These are phyloP conservation scores for Xylariaceae sp. DNA, from an alignment of 2,329 filamentous ascomycete genomes.

Conservation along the genomic window DNA sequence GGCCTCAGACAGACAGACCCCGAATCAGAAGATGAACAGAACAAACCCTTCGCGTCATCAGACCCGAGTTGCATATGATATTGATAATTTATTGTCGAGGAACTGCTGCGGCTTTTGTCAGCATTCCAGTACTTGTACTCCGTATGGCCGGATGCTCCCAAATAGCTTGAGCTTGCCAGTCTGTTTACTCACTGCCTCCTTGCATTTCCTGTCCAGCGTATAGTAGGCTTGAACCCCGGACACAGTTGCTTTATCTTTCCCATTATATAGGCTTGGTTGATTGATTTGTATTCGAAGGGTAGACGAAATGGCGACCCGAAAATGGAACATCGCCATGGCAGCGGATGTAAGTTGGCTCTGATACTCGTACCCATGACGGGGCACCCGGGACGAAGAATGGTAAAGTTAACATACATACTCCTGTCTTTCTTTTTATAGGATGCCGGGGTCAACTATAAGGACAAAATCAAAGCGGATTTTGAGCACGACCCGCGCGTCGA, in stretches of 20 bases:
- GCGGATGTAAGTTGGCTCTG: conserved; percentile 40
- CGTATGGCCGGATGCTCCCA: too few species aligned
- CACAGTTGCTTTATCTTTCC: not conserved
- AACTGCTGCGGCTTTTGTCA: not conserved
- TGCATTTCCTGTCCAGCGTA: not conserved
- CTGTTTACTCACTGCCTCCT: not conserved
- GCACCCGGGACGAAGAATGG: not conserved
- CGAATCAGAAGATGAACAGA: not conserved
- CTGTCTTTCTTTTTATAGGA: conserved; percentile 40
- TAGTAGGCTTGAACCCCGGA: not conserved
- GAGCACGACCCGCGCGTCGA: conserved; percentile 61
- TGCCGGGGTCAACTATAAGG: conserved; percentile 74
- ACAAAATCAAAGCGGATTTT: conserved; percentile 68
- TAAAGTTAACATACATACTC: not conserved
- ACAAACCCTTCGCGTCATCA: not conserved
- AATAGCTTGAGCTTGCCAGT: not conserved
- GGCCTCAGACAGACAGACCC: not conserved
- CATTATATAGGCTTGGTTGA: not conserved
- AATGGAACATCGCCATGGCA: conserved; percentile 50
- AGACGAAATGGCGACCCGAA: conserved; percentile 38
- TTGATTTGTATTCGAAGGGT: not conserved
- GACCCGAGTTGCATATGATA: not conserved
- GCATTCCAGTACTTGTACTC: not conserved
- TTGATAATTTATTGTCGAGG: not conserved
- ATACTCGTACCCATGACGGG: not conserved